Percentiles rank a stretch among this genome's conserved stretches.
Evolutionary conservation across 73 alveolate species (phyloP).

Genomic region (Blepharisma stoltei): DNA sequence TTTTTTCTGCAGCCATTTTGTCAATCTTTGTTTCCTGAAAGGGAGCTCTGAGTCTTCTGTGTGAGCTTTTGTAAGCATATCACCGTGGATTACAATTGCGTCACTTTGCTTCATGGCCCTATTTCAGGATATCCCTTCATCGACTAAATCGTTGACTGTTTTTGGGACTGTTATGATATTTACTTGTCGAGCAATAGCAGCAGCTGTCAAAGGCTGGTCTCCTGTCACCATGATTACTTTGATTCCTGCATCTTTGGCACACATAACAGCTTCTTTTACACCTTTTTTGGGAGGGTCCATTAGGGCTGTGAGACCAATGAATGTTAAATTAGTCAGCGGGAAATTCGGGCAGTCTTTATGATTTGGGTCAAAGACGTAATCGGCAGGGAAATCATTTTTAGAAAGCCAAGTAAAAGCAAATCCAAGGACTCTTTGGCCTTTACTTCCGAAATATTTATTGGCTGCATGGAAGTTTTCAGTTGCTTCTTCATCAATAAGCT

Average conservation of each 20-base stretch:
- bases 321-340: slow-evolving; percentile 62
- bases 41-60: slow-evolving; percentile 60
- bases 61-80: slow-evolving; percentile 49
- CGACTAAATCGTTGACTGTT: slow-evolving; percentile 93
- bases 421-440: slow-evolving; percentile 89
- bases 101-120: slow-evolving; percentile 54
- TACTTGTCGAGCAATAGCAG: slow-evolving; percentile 87
- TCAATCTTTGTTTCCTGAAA: slow-evolving; percentile 68
- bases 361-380: slow-evolving; percentile 37
- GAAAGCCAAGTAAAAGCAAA: slow-evolving; percentile 52
- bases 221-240: slow-evolving; percentile 95
- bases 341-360: slow-evolving; percentile 56
- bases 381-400: slow-evolving; percentile 42
- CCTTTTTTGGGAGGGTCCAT: slow-evolving; percentile 95
- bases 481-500: slow-evolving; percentile 40
- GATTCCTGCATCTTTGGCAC: slow-evolving; percentile 81
- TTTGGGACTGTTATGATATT: slow-evolving; percentile 54
- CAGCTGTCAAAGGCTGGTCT: slow-evolving; percentile 93
- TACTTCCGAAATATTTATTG: slow-evolving; percentile 58
- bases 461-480: slow-evolving; percentile 45
- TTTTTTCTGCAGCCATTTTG: slow-evolving; percentile 62
- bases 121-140: slow-evolving; percentile 67
- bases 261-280: slow-evolving; percentile 76
- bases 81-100: slow-evolving; percentile 83
- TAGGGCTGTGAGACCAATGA: slow-evolving; percentile 85